Evolutionary conservation across 306 rosid species (phyloP).

Genomic region (Acacia acuminata): DNA sequence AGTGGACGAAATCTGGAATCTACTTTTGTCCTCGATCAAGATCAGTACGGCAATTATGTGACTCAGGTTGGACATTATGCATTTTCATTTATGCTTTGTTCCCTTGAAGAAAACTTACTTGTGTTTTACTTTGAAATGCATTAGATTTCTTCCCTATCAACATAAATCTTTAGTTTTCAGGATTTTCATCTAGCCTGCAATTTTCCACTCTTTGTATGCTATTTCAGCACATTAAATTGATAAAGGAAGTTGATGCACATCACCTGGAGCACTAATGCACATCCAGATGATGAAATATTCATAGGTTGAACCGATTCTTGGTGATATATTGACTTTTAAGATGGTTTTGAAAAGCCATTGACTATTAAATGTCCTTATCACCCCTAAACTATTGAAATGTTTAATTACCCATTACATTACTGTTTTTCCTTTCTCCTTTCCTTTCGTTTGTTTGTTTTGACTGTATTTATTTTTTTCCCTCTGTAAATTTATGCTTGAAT

Average conservation of each 20-base stretch:
- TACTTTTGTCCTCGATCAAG: no score
- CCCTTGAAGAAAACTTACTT: no score
- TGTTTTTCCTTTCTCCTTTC: neutral
- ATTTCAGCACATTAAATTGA: neutral
- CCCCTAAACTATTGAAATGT: neutral
- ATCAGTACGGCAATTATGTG: no score
- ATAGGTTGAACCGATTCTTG: neutral
- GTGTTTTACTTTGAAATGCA: neutral
- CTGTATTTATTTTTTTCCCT: neutral
- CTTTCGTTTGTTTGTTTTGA: neutral
- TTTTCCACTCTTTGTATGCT: neutral
- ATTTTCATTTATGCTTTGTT: no score
- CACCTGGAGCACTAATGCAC: neutral
- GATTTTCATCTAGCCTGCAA: neutral
- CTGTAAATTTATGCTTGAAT: slow-evolving; percentile 1
- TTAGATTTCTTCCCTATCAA: neutral
- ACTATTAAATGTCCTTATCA: neutral
- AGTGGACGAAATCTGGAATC: no score
- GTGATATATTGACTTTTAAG: neutral
- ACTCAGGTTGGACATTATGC: no score
- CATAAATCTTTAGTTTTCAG: neutral
- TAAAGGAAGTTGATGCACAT: neutral
- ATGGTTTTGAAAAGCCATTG: neutral
- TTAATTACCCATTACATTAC: neutral
- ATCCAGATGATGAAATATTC: neutral